phyloP scores from a whole-genome alignment of 2,329 filamentous ascomycete species.

The Penicillium olsonii region DNA sequence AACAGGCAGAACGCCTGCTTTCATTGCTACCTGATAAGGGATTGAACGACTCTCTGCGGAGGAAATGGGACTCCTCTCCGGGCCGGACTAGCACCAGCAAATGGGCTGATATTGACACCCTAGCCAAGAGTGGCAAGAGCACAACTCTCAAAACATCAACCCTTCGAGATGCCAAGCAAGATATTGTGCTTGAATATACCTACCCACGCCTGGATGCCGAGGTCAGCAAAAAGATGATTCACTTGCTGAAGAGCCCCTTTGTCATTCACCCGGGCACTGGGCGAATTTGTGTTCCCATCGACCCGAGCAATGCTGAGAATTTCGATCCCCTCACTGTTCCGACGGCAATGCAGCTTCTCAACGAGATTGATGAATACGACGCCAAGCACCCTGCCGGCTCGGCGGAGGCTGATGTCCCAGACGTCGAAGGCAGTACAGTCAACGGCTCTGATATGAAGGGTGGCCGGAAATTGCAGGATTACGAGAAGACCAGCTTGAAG shows the following conservation, averaged over 20 bases:
- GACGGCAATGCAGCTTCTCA: constrained; percentile 77
- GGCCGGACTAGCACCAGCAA: constrained; percentile 75
- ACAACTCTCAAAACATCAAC: constrained; percentile 71
- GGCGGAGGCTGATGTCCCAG: constrained; percentile 45
- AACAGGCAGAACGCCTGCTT: constrained; percentile 75
- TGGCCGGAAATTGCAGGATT: constrained; percentile 67
- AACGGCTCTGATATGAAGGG: constrained; percentile 35
- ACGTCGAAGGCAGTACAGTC: constrained; percentile 39
- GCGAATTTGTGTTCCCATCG: constrained; percentile 92
- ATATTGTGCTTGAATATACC: constrained; percentile 95
- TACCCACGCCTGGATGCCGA: constrained; percentile 96
- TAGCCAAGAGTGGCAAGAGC: constrained; percentile 75
- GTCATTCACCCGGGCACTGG: constrained; percentile 95
- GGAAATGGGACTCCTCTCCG: constrained; percentile 88
- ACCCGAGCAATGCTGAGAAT: constrained; percentile 68
- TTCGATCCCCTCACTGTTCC: constrained; percentile 91
- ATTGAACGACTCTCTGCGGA: constrained; percentile 75
- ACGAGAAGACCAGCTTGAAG: constrained; percentile 95
- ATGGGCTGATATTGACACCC: constrained; percentile 89
- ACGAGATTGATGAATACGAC: constrained; percentile 84
- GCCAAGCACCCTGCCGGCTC: constrained; percentile 30
- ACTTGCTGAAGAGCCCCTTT: constrained; percentile 95
- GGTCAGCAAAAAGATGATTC: constrained; percentile 96
- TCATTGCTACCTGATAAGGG: constrained; percentile 78
- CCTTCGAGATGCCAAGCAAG: constrained; percentile 87